Base-by-base conservation (phyloP, 371 early-diverging fungal species). In the Lichtheimia ornata region DNA sequence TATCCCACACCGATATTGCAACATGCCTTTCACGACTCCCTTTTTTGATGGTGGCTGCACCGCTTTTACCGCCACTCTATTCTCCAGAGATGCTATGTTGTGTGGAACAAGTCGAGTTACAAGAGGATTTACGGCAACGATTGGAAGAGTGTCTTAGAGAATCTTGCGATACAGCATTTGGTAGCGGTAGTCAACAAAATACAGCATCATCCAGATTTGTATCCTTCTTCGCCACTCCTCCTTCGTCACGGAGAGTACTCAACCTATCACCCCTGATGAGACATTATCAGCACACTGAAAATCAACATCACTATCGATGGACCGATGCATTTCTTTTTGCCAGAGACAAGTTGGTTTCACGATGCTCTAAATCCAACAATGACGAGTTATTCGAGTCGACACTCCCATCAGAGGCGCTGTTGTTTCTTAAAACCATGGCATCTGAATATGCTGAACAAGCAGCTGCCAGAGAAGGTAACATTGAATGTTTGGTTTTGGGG, bases 41-140 rank as follows among this genome's bases (percentile, higher is more conserved):
- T 0, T 73, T 76, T 44, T 43, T 72, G 12, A 35, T 35, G 35
- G 35, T 35, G 35, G 40, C 59, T 14, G 55, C 51, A 5, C 66
- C 45, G 4, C 35, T 35, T 35, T 22, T 22, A 50, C 50, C 55
- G 11, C 52, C 72, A 2, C 45, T 71, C 5, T 51, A 62, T 51
- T 66, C 71, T 0, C 58, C 59, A 22, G 69, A 73, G n/a, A 58
- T 49, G 15, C 56, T 80, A 2, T 72, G 77, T 43, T 30, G 45
- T 18, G 70, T 74, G 27, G 79, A 81, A 35, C 78, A 70, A 43
- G 67, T 81, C 2, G 72, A 76, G 55, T 59, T 78, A 13, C 67
- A 69, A 24, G 77, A 78, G 12, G 79, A 81, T 63, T 59, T 81
- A 5, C 58, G 69, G 18, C 27, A 42, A 15, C 65, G 73, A 5